phyloP scores from a whole-genome alignment of 108 stramenopile species.

The Cyclotella choctawhatcheeana region DNA sequence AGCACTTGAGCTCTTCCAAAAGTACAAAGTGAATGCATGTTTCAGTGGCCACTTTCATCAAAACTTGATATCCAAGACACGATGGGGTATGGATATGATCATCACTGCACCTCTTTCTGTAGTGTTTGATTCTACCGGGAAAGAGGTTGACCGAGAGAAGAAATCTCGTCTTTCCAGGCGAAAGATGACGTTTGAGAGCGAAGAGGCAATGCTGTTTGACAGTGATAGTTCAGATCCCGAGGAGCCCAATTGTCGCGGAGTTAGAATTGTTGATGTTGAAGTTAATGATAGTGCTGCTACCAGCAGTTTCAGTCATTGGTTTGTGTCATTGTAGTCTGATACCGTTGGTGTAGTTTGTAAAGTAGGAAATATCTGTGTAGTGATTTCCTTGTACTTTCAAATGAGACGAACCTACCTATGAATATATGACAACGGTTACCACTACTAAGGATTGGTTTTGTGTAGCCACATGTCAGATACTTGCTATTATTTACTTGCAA shows the following conservation, averaged over 20 bases:
- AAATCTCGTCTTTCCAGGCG: slow-evolving; percentile 4
- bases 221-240: background rate
- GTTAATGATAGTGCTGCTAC: background rate
- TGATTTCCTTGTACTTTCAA: background rate
- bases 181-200: slow-evolving; percentile 43
- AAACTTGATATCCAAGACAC: slow-evolving; percentile 60
- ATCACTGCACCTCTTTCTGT: slow-evolving; percentile 63
- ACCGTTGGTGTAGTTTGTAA: background rate
- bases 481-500: too few species aligned
- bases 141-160: background rate
- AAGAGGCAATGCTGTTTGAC: slow-evolving; percentile 33
- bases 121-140: slow-evolving; percentile 33
- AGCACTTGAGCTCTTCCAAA: slow-evolving; percentile 57
- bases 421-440: too few species aligned
- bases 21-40: slow-evolving; percentile 61
- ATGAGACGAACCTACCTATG: too few species aligned
- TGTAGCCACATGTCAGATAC: too few species aligned
- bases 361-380: background rate
- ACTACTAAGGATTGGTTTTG: too few species aligned
- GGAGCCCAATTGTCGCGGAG: slow-evolving; percentile 25
- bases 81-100: slow-evolving; percentile 82
- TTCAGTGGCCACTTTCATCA: slow-evolving; percentile 83
- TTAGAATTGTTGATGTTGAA: background rate
- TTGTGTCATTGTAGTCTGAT: slow-evolving; percentile 22
- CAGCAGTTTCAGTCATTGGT: slow-evolving; percentile 31